phyloP scores from a whole-genome alignment of 106 monocot species.

The Allium fistulosum region DNA sequence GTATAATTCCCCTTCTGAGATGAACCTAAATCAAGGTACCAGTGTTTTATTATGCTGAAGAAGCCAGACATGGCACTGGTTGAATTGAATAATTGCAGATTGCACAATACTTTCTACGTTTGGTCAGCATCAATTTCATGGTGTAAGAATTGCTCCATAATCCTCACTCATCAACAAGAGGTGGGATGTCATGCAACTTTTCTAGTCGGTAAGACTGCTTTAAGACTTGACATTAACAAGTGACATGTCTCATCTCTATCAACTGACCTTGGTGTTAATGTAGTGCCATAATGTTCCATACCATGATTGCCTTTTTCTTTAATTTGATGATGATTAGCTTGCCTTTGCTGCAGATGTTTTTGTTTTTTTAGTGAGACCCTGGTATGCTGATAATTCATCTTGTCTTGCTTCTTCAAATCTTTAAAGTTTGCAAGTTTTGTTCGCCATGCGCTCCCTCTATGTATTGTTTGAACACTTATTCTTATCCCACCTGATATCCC shows the following conservation, averaged over 20 bases:
- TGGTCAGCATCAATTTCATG: slow-evolving; percentile 57
- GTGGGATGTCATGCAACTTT: slow-evolving; percentile 43
- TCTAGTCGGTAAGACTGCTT: slow-evolving; percentile 86
- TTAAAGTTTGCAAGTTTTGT: not conserved
- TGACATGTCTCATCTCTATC: slow-evolving; percentile 5
- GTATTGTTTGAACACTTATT: no score
- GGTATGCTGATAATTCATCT: slow-evolving; percentile 1
- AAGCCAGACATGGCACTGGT: slow-evolving; percentile 66
- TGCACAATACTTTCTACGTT: slow-evolving; percentile 42
- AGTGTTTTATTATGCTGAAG: slow-evolving; percentile 63
- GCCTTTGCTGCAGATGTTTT: slow-evolving; percentile 4
- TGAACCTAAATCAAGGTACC: slow-evolving; percentile 45
- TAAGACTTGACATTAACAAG: slow-evolving; percentile 27
- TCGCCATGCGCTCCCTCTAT: no score
- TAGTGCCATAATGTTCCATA: slow-evolving; percentile 13
- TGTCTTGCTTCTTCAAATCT: not conserved
- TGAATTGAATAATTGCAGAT: slow-evolving; percentile 85
- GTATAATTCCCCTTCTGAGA: slow-evolving; percentile 25
- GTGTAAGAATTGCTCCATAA: slow-evolving; percentile 56
- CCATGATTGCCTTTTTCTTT: slow-evolving; percentile 10
- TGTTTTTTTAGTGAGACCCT: not conserved
- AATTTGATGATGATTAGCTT: not conserved
- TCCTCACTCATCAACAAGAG: slow-evolving; percentile 51
- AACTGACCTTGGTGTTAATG: slow-evolving; percentile 14
- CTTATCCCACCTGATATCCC: no score